Evolutionary conservation across 768 basidiomycete genomes (phyloP).

Genomic region (Russula foetens): DNA sequence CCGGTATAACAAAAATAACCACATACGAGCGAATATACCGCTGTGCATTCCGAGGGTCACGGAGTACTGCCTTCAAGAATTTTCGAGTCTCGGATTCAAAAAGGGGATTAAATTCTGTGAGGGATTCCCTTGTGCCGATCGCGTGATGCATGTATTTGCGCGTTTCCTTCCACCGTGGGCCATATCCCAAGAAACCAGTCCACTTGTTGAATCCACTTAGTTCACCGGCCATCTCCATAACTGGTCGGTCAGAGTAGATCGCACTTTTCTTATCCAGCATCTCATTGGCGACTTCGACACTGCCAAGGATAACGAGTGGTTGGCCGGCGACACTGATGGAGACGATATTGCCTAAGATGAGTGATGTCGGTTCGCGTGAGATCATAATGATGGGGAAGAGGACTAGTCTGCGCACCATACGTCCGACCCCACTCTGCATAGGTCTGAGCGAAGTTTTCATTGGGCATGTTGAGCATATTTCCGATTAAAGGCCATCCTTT

Average conservation of each 20-base stretch:
- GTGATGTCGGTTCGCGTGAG: not conserved
- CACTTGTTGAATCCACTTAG: not conserved
- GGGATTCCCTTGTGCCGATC: conserved; percentile 9
- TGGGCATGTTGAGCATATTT: conserved; percentile 6
- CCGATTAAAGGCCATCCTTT: conserved; percentile 6
- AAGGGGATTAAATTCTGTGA: not conserved
- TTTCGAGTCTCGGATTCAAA: conserved; percentile 4
- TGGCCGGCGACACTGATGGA: not conserved
- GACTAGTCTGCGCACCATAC: not conserved
- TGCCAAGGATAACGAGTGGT: not conserved
- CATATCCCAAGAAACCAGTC: not conserved
- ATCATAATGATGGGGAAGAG: not conserved
- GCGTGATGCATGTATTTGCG: conserved; percentile 8
- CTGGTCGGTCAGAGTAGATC: conserved; percentile 8
- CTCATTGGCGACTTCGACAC: conserved; percentile 2
- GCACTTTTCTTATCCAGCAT: conserved; percentile 8
- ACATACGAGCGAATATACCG: conserved; percentile 2
- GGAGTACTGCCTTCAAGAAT: not conserved
- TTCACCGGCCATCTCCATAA: conserved; percentile 8
- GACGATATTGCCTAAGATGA: conserved; percentile 1
- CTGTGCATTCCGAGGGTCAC: not conserved
- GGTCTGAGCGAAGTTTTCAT: not conserved
- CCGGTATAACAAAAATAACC: too few relatives aligned
- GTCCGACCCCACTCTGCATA: not conserved
- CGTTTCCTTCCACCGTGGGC: not conserved